Evolutionary conservation across 306 rosid genomes (phyloP).

Genomic region (Alnus glutinosa): DNA sequence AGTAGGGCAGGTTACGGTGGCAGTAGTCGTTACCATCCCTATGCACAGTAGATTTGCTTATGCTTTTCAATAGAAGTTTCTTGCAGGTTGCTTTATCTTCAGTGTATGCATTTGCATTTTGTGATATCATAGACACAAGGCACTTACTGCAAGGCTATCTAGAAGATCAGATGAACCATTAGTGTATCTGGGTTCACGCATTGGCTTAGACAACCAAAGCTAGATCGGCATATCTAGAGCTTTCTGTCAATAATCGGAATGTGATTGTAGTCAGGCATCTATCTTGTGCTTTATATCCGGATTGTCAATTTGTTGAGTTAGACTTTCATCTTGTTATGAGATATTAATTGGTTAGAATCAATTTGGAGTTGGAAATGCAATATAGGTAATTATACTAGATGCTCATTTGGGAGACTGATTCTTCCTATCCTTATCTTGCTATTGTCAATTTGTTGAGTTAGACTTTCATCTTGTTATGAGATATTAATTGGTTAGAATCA

Average conservation of each 20-base stretch:
- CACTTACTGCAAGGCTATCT: slow-evolving; percentile 50
- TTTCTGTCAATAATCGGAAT: slow-evolving; percentile 32
- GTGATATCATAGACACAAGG: slow-evolving; percentile 39
- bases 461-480: no score
- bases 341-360: no score
- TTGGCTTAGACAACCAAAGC: slow-evolving; percentile 43
- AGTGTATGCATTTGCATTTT: slow-evolving; percentile 28
- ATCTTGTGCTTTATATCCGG: slow-evolving; percentile 16
- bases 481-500: no score
- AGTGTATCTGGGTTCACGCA: slow-evolving; percentile 41
- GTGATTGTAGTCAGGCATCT: slow-evolving; percentile 35
- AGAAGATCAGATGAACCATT: slow-evolving; percentile 56
- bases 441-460: slow-evolving; percentile 22
- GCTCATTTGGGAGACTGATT: no score
- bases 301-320: slow-evolving; percentile 23
- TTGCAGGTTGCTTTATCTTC: slow-evolving; percentile 44
- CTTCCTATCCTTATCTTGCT: slow-evolving; percentile 18
- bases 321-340: no score
- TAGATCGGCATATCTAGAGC: slow-evolving; percentile 55
- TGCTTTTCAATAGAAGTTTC: slow-evolving; percentile 50
- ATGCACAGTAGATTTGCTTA: slow-evolving; percentile 58
- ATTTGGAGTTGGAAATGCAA: no score
- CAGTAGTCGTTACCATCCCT: slow-evolving; percentile 59
- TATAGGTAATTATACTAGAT: no score
- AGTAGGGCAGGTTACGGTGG: slow-evolving; percentile 59